Evolutionary conservation across 2,329 filamentous ascomycete species (phyloP).

Genomic region (Graphilbum fragrans): DNA sequence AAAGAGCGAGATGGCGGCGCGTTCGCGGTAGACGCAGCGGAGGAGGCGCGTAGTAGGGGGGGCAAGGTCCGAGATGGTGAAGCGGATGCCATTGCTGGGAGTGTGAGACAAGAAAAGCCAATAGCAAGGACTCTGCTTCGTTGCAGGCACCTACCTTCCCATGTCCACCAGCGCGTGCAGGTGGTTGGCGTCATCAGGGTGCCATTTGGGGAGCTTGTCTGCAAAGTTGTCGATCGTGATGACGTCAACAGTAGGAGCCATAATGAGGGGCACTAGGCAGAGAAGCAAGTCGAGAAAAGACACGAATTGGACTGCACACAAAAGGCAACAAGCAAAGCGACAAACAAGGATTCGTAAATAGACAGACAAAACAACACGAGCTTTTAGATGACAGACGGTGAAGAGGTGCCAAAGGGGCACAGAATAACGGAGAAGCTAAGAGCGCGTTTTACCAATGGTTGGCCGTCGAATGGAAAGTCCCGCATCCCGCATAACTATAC

Average conservation of each 20-base stretch:
- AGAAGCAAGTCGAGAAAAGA: neutral
- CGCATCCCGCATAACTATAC: no score
- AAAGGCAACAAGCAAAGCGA: no score
- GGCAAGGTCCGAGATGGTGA: constrained; percentile 75
- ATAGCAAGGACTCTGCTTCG: neutral
- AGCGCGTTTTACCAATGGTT: no score
- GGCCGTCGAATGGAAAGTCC: no score
- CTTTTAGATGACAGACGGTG: no score
- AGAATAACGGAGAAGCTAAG: no score
- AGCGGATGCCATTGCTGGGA: constrained; percentile 77
- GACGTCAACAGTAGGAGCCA: constrained; percentile 24
- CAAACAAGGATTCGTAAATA: no score
- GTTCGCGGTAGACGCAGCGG: constrained; percentile 64
- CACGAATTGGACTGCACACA: neutral
- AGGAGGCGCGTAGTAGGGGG: constrained; percentile 60
- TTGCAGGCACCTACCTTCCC: constrained; percentile 34
- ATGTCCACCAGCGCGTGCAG: constrained; percentile 47
- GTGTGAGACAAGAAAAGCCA: neutral
- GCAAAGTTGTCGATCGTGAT: constrained; percentile 40
- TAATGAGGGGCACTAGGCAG: constrained; percentile 5
- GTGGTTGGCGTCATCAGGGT: constrained; percentile 31
- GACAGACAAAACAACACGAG: no score
- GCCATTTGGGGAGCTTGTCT: constrained; percentile 36
- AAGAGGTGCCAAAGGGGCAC: no score
- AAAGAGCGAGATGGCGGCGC: constrained; percentile 74